Base-by-base conservation (phyloP, 768 basidiomycete species). In the Tulasnella sp. region DNA sequence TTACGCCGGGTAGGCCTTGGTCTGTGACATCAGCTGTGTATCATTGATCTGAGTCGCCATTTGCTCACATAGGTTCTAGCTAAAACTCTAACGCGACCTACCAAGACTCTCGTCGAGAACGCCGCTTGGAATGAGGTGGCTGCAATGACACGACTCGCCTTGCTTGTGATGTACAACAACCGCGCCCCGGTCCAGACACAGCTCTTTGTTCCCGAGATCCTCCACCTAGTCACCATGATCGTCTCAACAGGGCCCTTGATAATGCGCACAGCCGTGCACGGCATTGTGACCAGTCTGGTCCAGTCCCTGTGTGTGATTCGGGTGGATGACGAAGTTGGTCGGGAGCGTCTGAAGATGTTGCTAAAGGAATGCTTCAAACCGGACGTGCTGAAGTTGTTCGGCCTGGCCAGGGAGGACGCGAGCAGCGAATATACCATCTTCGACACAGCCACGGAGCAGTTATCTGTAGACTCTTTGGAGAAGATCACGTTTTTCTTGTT, bases 111-210 rank as follows among this genome's bases (percentile, higher is more conserved):
- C 3, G 73, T 78, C 2, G 84, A 90, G 45, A 87, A 87, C 68
- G 73, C 78, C 1, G 82, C 83, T 62, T 90, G 88, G 86, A 80
- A 77, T 58, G 90, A 92, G 67, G 84, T 94, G 2, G 84, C 88
- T 0, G 84, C 85, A 1, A 74, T 94, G 38, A 76, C 86, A 41
- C 84, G 90, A 3, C 77, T 95, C n/a, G 76, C 80, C 43, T 77
- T 88, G 10, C 77, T 84, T 9, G 80, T 88, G 19, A 80, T 84
- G 52, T 83, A 87, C 63, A 80, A 84, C 49, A 77, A 81, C 0
- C 79, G 78, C 49, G 78, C 83, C 30, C 73, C 80, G 2, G 76
- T 77, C 11, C 82, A 84, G 62, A 81, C 80, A 53, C 86, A 89
- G 65, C 74, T 93, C 26, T 92, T 83, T 67, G 78, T 92, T 3